A percentile compares a stretch with the other conserved stretches of the same genome.
These are phyloP conservation scores for Paramecium octaurelia DNA, from an alignment of 73 alveolate species.

Conservation along the genomic window DNA sequence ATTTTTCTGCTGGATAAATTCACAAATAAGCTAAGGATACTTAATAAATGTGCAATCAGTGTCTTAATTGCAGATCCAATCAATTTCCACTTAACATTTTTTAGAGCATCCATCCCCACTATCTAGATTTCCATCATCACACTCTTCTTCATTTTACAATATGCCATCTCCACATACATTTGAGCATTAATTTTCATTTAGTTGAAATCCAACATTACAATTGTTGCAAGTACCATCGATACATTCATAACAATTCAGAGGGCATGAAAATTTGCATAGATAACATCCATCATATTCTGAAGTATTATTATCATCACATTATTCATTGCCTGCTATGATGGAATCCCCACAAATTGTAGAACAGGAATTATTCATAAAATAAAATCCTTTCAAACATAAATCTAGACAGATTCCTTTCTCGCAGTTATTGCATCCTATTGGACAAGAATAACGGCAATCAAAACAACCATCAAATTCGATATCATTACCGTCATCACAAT, in stretches of 20 bases:
- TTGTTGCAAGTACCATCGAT: not conserved
- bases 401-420: not conserved
- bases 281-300: not conserved
- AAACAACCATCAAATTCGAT: constrained; percentile 1
- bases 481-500: constrained; percentile 22
- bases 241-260: not conserved
- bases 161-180: not conserved
- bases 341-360: constrained; percentile 60
- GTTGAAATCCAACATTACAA: not conserved
- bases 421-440: not conserved
- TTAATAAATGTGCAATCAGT: not conserved
- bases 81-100: not conserved
- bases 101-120: not conserved
- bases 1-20: not conserved
- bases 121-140: not conserved
- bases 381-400: not conserved
- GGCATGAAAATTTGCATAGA: not conserved
- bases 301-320: not conserved
- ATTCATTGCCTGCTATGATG: not conserved
- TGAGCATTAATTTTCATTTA: not conserved
- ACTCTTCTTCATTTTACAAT: not conserved
- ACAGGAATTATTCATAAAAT: not conserved
- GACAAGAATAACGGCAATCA: not conserved
- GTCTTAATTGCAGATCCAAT: not conserved
- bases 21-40: not conserved